Percentiles rank a stretch among this genome's conserved stretches.
Conservation (phyloP, 768 basidiomycete species). For the Cystofilobasidium capitatum region DNA sequence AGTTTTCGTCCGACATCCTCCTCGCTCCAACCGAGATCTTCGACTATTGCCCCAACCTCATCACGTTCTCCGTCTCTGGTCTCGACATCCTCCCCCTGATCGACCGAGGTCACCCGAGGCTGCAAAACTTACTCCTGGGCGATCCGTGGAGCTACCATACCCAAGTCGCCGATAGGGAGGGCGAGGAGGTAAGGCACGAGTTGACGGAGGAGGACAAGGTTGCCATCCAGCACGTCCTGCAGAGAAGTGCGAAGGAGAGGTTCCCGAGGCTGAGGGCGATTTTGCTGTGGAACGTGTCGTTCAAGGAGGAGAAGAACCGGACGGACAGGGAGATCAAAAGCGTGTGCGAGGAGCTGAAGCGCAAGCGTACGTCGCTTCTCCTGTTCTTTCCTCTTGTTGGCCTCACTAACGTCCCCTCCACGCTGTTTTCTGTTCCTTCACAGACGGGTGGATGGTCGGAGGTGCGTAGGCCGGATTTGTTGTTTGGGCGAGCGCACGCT, state of each 20-base stretch:
- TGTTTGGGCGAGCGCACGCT: no score
- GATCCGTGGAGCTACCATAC: conserved; percentile 21
- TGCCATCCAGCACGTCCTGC: not conserved
- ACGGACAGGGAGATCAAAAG: not conserved
- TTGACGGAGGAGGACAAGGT: conserved; percentile 13
- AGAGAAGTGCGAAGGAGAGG: not conserved
- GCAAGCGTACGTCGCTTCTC: not conserved
- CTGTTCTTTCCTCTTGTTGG: not conserved
- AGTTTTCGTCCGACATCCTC: conserved; percentile 13
- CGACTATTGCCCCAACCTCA: conserved; percentile 14
- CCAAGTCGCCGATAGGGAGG: not conserved
- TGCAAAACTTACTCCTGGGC: conserved; percentile 11
- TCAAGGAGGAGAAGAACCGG: conserved; percentile 1
- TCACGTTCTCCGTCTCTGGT: conserved; percentile 14
- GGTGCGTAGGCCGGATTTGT: not conserved
- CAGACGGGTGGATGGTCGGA: not conserved
- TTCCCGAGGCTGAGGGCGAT: conserved; percentile 10
- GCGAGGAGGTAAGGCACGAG: not conserved
- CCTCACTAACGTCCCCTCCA: not conserved
- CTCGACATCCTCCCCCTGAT: conserved; percentile 7
- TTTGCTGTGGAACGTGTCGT: conserved; percentile 20
- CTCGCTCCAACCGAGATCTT: conserved; percentile 17
- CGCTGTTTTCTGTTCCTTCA: no score
- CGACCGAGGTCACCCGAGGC: not conserved
- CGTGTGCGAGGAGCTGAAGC: not conserved